A percentile compares a stretch with the other conserved stretches of the same genome.
These are phyloP conservation scores for Candida namnaoensis DNA, from an alignment of 805 yeast species.

Conservation along the genomic window DNA sequence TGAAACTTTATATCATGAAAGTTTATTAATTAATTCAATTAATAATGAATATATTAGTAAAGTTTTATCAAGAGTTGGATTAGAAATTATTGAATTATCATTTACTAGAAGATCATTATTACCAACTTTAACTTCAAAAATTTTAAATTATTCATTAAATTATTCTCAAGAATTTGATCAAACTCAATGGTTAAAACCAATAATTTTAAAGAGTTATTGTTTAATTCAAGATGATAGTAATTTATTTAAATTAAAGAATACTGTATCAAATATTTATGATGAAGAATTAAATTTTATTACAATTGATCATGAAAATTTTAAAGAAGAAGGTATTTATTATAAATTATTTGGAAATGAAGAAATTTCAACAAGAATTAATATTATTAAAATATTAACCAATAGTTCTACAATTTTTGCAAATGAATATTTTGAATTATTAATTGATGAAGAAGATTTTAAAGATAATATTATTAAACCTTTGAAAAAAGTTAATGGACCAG, in stretches of 20 bases:
- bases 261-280: conserved; percentile 48
- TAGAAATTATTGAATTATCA: conserved; percentile 37
- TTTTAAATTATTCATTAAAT: conserved; percentile 35
- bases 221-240: conserved; percentile 47
- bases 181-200: conserved; percentile 39
- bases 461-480: conserved; percentile 35
- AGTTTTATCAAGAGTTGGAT: conserved; percentile 22
- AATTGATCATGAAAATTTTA: too few relatives aligned
- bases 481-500: conserved; percentile 57
- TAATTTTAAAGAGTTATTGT: conserved; percentile 36
- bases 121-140: conserved; percentile 42
- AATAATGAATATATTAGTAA: conserved; percentile 19
- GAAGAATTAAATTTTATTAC: conserved; percentile 21
- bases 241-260: conserved; percentile 49
- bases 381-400: conserved; percentile 37
- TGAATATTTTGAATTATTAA: conserved; percentile 12
- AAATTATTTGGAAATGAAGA: conserved; percentile 52
- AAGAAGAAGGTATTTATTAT: conserved; percentile 30
- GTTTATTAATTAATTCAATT: conserved; percentile 29
- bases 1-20: conserved; percentile 34
- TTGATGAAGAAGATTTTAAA: conserved; percentile 22
- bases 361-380: conserved; percentile 38
- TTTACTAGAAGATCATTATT: conserved; percentile 60
- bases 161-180: conserved; percentile 26
- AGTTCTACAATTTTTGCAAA: conserved; percentile 13